phyloP scores from a whole-genome alignment of 768 basidiomycete species.

The Zangia roseola region DNA sequence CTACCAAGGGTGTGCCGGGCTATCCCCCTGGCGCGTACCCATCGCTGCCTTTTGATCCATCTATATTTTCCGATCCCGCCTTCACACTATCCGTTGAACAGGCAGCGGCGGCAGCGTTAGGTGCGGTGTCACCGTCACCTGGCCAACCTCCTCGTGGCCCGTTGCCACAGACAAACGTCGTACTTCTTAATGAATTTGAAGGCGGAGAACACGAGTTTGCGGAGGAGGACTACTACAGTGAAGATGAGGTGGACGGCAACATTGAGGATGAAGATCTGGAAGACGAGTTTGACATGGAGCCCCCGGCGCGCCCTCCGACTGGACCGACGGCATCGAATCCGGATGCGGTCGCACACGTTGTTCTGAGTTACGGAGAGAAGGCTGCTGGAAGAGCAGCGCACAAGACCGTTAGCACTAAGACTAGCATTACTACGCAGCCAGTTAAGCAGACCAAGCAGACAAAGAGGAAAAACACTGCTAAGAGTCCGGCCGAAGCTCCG shows the following conservation, averaged over 20 bases:
- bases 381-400: background rate
- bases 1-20: conserved; percentile 35
- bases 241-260: conserved; percentile 45
- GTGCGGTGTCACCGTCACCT: conserved; percentile 27
- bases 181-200: conserved; percentile 40
- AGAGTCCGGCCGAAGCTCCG: conserved; percentile 23
- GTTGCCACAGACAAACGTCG: conserved; percentile 34
- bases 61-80: conserved; percentile 54
- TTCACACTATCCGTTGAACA: conserved; percentile 53
- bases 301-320: conserved; percentile 20
- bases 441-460: conserved; percentile 33
- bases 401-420: conserved; percentile 26
- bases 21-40: conserved; percentile 44
- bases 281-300: conserved; percentile 30
- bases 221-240: conserved; percentile 47
- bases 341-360: conserved; percentile 37
- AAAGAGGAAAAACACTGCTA: conserved; percentile 40
- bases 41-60: conserved; percentile 47
- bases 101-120: conserved; percentile 38
- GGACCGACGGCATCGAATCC: conserved; percentile 18
- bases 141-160: conserved; percentile 34
- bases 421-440: conserved; percentile 24
- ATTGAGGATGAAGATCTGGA: conserved; percentile 39
- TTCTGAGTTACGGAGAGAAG: conserved; percentile 41
- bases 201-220: conserved; percentile 35